Base-by-base conservation (phyloP, 202 grass and related monocot species). In the Musa balbisiana region DNA sequence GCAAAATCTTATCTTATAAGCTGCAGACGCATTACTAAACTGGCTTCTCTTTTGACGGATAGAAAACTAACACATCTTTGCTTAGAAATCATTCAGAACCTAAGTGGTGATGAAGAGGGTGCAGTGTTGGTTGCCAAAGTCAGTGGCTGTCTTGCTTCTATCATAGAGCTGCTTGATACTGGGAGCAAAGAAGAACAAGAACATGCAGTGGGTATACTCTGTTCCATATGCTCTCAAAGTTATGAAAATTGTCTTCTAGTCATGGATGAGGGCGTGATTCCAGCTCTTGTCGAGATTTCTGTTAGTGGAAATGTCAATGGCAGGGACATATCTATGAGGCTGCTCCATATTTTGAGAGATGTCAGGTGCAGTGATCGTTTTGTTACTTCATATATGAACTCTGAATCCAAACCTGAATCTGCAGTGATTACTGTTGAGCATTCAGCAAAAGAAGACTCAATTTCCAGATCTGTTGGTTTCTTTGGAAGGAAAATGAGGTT, bases 261-360 rank as follows among this genome's bases (percentile, higher is more conserved):
- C 14, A 86, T 94, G 91, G 91, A 90, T 79, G 91, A 99, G 79
- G 95, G 91, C 33, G 87, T 99, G 13, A 94, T 99, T 80, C 95
- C 95, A 51, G 85, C 89, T 71, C 83, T 99, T 52, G 91, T 99
- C 49, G 81, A 95, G 22, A 78, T 90, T 59, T 92, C 89, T 1
- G 85, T 95, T 63, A 99, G 92, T 76, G 95, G 95, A 58, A 87
- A 71, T 58, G 83, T 80, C 72, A 85, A 90, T 65, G 89, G 82
- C 1, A 94, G 82, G 74, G 79, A 21, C 52, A 85, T 75, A 25
- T 86, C 95, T 9, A 69, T 64, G 49, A 92, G 85, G 77, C 81
- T 99, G 69, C 91, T 95, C 65, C 83, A 73, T 77, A 87, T 95
- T 85, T 83, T 99, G 22, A 89, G 89, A 82, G 89, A 92, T 71